Percentiles rank a stretch among this genome's conserved stretches.
Conservation (phyloP, 2,329 filamentous ascomycete genomes). For the Scorias spongiosa region DNA sequence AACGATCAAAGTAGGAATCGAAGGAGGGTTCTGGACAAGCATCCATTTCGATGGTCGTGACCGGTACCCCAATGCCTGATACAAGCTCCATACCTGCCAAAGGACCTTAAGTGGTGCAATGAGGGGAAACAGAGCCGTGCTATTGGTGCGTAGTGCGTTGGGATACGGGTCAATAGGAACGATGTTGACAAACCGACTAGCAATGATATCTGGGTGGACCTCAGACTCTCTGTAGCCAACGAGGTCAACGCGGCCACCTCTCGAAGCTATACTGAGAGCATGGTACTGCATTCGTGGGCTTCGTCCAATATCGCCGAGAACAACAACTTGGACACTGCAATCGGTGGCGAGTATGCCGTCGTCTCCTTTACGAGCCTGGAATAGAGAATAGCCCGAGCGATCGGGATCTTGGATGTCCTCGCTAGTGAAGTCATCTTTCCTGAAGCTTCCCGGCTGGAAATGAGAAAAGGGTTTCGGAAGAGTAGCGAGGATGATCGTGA, state of each 20-base stretch:
- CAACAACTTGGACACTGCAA: slow-evolving; percentile 61
- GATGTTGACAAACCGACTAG: slow-evolving; percentile 54
- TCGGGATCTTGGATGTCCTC: slow-evolving; percentile 12
- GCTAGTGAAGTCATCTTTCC: slow-evolving; percentile 15
- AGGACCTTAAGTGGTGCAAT: slow-evolving; percentile 72
- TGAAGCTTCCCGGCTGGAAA: slow-evolving; percentile 14
- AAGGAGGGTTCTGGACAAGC: slow-evolving; percentile 83
- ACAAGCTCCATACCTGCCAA: slow-evolving; percentile 62
- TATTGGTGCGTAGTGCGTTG: slow-evolving; percentile 47
- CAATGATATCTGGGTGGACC: slow-evolving; percentile 60
- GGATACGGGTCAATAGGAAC: slow-evolving; percentile 57
- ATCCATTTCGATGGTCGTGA: slow-evolving; percentile 69
- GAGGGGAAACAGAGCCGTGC: slow-evolving; percentile 59
- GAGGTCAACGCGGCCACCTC: slow-evolving; percentile 65
- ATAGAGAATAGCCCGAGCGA: slow-evolving; percentile 19
- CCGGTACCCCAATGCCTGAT: slow-evolving; percentile 55
- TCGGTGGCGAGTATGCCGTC: slow-evolving; percentile 21
- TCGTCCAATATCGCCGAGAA: slow-evolving; percentile 85
- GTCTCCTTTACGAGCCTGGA: slow-evolving; percentile 6
- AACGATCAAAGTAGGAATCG: slow-evolving; percentile 75
- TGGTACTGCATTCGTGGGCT: slow-evolving; percentile 99
- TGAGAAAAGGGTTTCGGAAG: slow-evolving; percentile 38
- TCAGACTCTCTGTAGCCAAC: slow-evolving; percentile 83
- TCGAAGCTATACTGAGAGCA: slow-evolving; percentile 75
- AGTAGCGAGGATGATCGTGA: slow-evolving; percentile 37